A percentile compares a stretch with the other conserved stretches of the same genome.
phyloP scores from a whole-genome alignment of 495 filamentous ascomycete species.

The Aspergillus cristatus region DNA sequence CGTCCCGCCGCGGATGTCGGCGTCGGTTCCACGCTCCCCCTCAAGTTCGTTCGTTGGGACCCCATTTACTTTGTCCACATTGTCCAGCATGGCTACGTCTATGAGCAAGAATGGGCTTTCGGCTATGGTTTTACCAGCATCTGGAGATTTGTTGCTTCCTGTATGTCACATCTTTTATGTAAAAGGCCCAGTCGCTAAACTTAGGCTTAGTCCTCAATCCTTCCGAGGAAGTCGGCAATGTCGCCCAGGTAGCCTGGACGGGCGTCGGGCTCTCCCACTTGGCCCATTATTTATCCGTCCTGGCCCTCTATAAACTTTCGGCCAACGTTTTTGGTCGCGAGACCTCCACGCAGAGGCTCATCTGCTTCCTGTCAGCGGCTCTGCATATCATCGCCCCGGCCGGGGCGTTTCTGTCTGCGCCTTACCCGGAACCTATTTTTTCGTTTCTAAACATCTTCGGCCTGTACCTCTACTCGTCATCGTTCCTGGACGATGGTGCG shows the following conservation, averaged over 20 bases:
- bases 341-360: conserved; percentile 19
- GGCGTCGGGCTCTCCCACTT: conserved; percentile 58
- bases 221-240: conserved; percentile 16
- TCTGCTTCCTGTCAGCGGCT: conserved; percentile 57
- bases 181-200: conserved; percentile 2
- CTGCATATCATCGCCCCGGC: conserved; percentile 81
- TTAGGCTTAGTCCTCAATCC: conserved; percentile 14
- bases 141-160: conserved; percentile 34
- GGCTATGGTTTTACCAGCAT: conserved; percentile 55
- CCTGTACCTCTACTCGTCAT: conserved; percentile 57
- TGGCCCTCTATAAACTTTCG: conserved; percentile 55
- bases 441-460: conserved; percentile 70
- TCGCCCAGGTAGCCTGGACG: conserved; percentile 30
- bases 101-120: conserved; percentile 98
- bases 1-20: too few relatives aligned
- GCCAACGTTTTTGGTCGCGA: conserved; percentile 25
- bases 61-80: conserved; percentile 73
- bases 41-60: conserved; percentile 78
- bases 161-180: conserved; percentile 25
- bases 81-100: conserved; percentile 63
- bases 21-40: conserved; percentile 19
- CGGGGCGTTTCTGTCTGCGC: conserved; percentile 82
- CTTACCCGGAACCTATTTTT: conserved; percentile 74
- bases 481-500: conserved; percentile 28
- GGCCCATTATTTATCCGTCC: conserved; percentile 64